Evolutionary conservation across 2,329 filamentous ascomycete genomes (phyloP).

Genomic region (Byssothecium circinans): DNA sequence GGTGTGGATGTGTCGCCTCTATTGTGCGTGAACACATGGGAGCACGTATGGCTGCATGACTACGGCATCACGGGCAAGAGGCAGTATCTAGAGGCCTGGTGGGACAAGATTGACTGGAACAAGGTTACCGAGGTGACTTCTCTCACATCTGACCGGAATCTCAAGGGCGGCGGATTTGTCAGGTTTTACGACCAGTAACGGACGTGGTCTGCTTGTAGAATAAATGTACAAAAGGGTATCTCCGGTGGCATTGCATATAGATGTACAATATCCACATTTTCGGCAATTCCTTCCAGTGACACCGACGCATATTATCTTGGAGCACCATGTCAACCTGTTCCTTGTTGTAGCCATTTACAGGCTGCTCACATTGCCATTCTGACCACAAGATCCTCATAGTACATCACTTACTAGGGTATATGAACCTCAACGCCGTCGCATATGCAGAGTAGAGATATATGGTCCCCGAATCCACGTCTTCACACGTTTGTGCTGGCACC

Average conservation of each 20-base stretch:
- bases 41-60: constrained; percentile 88
- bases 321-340: no score
- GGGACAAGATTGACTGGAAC: constrained; percentile 84
- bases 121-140: constrained; percentile 52
- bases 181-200: no score
- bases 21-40: constrained; percentile 93
- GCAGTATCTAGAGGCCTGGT: constrained; percentile 78
- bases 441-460: constrained; percentile 14
- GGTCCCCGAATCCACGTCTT: no score
- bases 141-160: no score
- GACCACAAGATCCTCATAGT: neutral
- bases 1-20: constrained; percentile 72
- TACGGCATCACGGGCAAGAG: constrained; percentile 77
- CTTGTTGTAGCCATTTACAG: no score
- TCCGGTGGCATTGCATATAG: constrained; percentile 2
- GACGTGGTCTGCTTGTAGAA: neutral
- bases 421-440: constrained; percentile 6
- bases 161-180: no score
- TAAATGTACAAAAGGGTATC: neutral
- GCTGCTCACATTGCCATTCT: no score
- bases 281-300: neutral
- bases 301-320: no score
- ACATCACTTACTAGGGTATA: constrained; percentile 1
- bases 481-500: no score
- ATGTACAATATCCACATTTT: constrained; percentile 3